phyloP scores from a whole-genome alignment of 495 filamentous ascomycete genomes.

The Penicillium mononematosum region DNA sequence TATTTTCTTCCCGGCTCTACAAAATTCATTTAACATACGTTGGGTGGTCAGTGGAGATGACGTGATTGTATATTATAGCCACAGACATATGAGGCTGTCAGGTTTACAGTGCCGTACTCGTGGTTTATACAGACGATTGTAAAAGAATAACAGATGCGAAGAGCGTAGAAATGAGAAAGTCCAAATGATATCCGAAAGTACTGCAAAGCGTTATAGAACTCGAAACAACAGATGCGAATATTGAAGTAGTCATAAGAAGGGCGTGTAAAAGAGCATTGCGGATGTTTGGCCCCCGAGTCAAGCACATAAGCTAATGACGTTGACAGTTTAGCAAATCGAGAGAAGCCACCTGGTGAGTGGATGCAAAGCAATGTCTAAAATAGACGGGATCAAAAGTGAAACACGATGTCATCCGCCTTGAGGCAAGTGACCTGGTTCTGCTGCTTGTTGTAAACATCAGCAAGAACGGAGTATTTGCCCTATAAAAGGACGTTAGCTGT shows the following conservation, averaged over 20 bases:
- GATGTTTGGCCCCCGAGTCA: constrained; percentile 5
- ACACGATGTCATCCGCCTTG: constrained; percentile 52
- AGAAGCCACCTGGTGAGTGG: constrained; percentile 17
- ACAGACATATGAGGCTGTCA: constrained; percentile 11
- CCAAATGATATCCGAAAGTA: constrained; percentile 11
- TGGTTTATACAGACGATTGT: constrained; percentile 5
- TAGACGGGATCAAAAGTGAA: constrained; percentile 20
- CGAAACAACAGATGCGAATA: constrained; percentile 10
- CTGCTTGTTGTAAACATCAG: constrained; percentile 75
- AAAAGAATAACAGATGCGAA: constrained; percentile 11
- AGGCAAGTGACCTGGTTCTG: constrained; percentile 77
- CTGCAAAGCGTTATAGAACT: constrained; percentile 9
- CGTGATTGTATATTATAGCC: constrained; percentile 1
- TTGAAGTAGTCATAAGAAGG: constrained; percentile 21
- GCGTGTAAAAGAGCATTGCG: constrained; percentile 19
- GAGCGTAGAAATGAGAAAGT: neutral
- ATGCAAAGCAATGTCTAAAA: constrained; percentile 15
- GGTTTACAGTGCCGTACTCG: neutral
- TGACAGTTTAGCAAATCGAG: constrained; percentile 4
- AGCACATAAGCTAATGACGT: constrained; percentile 6
- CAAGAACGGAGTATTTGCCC: constrained; percentile 86
- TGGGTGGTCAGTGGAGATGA: neutral
- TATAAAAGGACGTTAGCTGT: constrained; percentile 34
- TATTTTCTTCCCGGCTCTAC: neutral
- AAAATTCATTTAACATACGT: neutral